phyloP scores from a whole-genome alignment of 345 rosid genomes.

The Eucalyptus cloeziana region DNA sequence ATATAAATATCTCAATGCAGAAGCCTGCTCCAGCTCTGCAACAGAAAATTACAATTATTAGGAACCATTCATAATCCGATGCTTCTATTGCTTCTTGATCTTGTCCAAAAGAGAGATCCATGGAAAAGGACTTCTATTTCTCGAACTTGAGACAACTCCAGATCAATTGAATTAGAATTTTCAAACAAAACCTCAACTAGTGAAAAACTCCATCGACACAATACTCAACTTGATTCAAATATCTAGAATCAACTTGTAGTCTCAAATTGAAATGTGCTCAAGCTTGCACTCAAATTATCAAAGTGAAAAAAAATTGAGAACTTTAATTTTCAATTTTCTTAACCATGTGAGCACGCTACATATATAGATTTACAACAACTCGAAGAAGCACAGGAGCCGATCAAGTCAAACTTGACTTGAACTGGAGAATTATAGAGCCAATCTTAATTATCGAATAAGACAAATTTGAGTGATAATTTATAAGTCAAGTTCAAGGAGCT shows the following conservation, averaged over 20 bases:
- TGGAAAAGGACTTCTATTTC: background rate
- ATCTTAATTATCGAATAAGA: background rate
- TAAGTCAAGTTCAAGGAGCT: background rate
- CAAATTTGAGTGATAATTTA: background rate
- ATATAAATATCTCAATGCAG: slow-evolving; percentile 84
- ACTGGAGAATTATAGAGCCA: background rate
- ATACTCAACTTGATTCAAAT: background rate
- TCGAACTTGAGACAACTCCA: background rate
- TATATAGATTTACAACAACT: background rate
- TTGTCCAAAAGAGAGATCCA: background rate
- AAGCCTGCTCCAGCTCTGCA: slow-evolving; percentile 90
- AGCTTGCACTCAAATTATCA: background rate
- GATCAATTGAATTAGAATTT: background rate
- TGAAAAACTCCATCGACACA: background rate
- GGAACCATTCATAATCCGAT: background rate
- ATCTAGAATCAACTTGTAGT: background rate
- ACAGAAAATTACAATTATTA: background rate
- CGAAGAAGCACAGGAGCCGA: background rate
- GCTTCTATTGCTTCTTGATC: background rate
- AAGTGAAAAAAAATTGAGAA: background rate
- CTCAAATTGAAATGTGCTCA: background rate
- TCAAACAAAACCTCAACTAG: background rate
- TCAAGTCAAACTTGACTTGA: background rate
- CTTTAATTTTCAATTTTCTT: background rate
- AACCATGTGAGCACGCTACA: background rate